Evolutionary conservation across 2,329 filamentous ascomycete genomes (phyloP), one percentile per base, ranked within the genome.

Genomic region (Exophiala phaeomuriformis): DNA sequence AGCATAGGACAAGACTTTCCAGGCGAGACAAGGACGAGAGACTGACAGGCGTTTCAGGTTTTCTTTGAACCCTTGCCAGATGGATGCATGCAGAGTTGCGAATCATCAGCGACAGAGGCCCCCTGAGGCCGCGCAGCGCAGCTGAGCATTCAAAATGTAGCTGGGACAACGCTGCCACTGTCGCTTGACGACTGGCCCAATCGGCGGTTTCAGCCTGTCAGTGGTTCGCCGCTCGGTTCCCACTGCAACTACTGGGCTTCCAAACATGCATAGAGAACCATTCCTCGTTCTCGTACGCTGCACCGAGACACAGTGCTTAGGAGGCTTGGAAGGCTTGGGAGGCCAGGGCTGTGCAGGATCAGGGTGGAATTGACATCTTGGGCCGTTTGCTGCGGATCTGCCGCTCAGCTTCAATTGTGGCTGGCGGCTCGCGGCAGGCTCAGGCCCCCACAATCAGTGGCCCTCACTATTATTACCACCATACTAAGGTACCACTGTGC

Each of bases 31-130:
- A 48, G 43, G 51, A 44, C 33, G 44, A 51, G 36, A 30, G 51
- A 51, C 33, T 31, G 48, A 19, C 19, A n/a, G 47, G 42, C 51
- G 55, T 57, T 57, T 57, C 55, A 54, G 44, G 39, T 52, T 49
- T 49, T 53, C 47, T 53, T 48, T 43, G 4, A 30, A 36, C 36
- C 42, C 49, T 29, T 46, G 41, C 49, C 36, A 46, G 31, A 12
- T 28, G 39, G 12, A 7, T 41, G 39, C 39, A 10, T 28, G 19
- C 39, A 41, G 39, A 27, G 5, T n/a, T 39, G 10, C 33, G 39
- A 27, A 27, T 41, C 39, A 27, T 41, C 12, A 27, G 6, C 12
- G 5, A 27, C 39, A 28, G 39, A 3, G 39, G 40, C 32, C 49
- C 49, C 49, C 49, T 51, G 49, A 51, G 41, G 27, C 29, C 30